Percentiles rank a stretch among this genome's conserved stretches.
These are phyloP conservation scores for Heterobasidion occidentale DNA, from an alignment of 1,284 basidiomycete species.

Conservation along the genomic window DNA sequence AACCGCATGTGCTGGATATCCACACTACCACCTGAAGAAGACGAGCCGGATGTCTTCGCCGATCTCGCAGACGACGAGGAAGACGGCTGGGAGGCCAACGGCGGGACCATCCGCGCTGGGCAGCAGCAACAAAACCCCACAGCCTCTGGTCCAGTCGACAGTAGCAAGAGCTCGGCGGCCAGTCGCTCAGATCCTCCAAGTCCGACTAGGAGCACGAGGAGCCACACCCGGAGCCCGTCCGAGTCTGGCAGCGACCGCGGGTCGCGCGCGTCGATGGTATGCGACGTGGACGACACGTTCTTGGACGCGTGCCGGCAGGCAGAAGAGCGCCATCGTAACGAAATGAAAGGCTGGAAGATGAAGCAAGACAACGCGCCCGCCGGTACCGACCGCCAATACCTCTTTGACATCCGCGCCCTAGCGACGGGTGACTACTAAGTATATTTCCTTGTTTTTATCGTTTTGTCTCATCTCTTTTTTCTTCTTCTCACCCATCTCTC, in stretches of 20 bases:
- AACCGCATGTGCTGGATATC: slow-evolving; percentile 91
- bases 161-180: slow-evolving; percentile 28
- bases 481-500: neutral
- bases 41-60: slow-evolving; percentile 90
- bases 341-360: slow-evolving; percentile 79
- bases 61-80: slow-evolving; percentile 85
- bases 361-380: slow-evolving; percentile 32
- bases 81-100: slow-evolving; percentile 63
- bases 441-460: slow-evolving; percentile 5
- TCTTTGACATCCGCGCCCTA: slow-evolving; percentile 75
- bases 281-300: slow-evolving; percentile 67
- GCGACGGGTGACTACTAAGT: slow-evolving; percentile 67
- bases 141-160: slow-evolving; percentile 25
- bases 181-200: slow-evolving; percentile 38
- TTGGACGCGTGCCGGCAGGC: slow-evolving; percentile 65
- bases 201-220: slow-evolving; percentile 54
- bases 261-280: slow-evolving; percentile 65
- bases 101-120: slow-evolving; percentile 69
- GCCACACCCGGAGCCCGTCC: slow-evolving; percentile 55
- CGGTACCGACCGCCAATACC: slow-evolving; percentile 48
- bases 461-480: neutral
- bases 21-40: slow-evolving; percentile 76
- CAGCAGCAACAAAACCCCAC: slow-evolving; percentile 23
- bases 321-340: slow-evolving; percentile 70
- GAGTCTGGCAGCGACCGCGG: slow-evolving; percentile 71